Base-by-base conservation (phyloP, 192 early-diverging fungal species). In the Obelidium mucronatum region DNA sequence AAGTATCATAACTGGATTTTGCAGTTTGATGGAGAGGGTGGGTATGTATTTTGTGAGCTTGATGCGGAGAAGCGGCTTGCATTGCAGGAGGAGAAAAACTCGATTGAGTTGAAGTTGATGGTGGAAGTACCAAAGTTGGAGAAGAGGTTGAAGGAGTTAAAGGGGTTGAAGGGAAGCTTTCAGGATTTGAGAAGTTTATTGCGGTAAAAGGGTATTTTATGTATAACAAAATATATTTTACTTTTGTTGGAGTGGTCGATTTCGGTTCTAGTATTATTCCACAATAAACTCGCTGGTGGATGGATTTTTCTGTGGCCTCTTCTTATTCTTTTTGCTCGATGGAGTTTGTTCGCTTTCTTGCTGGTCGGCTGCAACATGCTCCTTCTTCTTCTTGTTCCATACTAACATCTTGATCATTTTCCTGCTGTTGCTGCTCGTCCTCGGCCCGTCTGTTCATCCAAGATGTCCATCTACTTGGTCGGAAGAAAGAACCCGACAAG, bases 1-100 rank as follows among this genome's bases (percentile, higher is more conserved):
- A 92, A 97, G 81, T 97, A 99, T 85, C 98, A 99, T 85, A 96
- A 95, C 83, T 94, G 88, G 77, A 93, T 97, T 61, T 82, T 96
- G 72, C 83, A 87, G 87, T 99, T 96, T 82, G 96, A 99, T 80
- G 97, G 96, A 11, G 92, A 96, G 84, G 96, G 97, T 15, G 96
- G 96, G 17, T 97, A 98, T 80, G 91, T 95, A 34, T 99, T 99
- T 71, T 93, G 93, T 3, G 88, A 92, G 80, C 82, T 98, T 59
- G 93, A 98, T 76, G 94, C 95, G 2, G 91, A 94, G 81, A 87
- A 92, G 77, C 84, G 95, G 37, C 83, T 97, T 42, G 92, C 91
- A 44, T 84, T 97, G 54, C 94, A 95, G 80, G 95, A 98, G 79
- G 96, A 97, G 76, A 96, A 96, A 82, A 92, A 92, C 78, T 78